These are phyloP conservation scores for Microglena sp. DNA, from an alignment of 139 green algal genomes.

Conservation along the genomic window DNA sequence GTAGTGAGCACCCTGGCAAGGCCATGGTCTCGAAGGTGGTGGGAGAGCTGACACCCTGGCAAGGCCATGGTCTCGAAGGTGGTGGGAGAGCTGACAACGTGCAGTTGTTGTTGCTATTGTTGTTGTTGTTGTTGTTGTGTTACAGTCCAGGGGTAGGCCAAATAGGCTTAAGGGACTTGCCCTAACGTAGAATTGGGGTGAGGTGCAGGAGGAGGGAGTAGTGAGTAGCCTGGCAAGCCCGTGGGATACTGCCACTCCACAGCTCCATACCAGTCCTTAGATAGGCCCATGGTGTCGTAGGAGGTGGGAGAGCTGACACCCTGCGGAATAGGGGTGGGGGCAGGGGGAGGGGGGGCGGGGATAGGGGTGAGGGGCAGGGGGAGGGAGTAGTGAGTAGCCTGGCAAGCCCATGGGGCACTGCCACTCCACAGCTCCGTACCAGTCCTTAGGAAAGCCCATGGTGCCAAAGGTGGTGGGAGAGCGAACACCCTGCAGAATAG, in stretches of 20 bases:
- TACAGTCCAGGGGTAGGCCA: too few relatives aligned
- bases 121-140: too few relatives aligned
- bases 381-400: too few relatives aligned
- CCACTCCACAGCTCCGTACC: slow-evolving; percentile 79
- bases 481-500: slow-evolving; percentile 64
- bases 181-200: too few relatives aligned
- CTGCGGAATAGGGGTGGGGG: slow-evolving; percentile 27
- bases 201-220: too few relatives aligned
- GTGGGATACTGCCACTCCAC: slow-evolving; percentile 83
- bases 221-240: too few relatives aligned
- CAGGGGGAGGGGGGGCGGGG: neutral
- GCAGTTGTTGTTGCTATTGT: slow-evolving; percentile 5
- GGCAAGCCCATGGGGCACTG: slow-evolving; percentile 75
- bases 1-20: too few relatives aligned
- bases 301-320: slow-evolving; percentile 58
- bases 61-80: slow-evolving; percentile 57
- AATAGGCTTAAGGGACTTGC: too few relatives aligned
- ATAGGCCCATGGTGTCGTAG: slow-evolving; percentile 55
- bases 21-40: too few relatives aligned
- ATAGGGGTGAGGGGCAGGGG: neutral
- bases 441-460: slow-evolving; percentile 64
- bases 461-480: slow-evolving; percentile 47
- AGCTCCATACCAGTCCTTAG: slow-evolving; percentile 67
- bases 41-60: too few relatives aligned
- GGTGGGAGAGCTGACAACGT: slow-evolving; percentile 61